A percentile compares a stretch with the other conserved stretches of the same genome.
Evolutionary conservation across 1,284 basidiomycete genomes (phyloP).

Genomic region (Cutaneotrichosporon sp.): DNA sequence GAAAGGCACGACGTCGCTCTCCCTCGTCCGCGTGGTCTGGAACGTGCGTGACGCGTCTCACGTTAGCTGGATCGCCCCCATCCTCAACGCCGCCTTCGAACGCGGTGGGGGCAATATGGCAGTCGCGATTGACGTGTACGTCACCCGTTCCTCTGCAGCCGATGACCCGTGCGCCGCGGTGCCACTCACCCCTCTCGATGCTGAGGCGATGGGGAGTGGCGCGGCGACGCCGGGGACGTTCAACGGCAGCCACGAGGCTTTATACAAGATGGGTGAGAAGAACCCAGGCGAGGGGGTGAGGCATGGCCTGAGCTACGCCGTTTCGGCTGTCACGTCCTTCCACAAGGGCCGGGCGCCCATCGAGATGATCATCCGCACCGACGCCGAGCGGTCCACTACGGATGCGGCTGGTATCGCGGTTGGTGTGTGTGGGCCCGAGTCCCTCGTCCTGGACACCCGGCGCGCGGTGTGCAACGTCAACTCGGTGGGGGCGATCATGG

Average conservation of each 20-base stretch:
- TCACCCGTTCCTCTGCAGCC: constrained; percentile 15
- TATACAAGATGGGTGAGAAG: constrained; percentile 1
- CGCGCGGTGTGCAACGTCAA: constrained; percentile 23
- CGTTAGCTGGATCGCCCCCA: constrained; percentile 15
- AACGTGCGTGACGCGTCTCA: constrained; percentile 16
- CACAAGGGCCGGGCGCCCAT: constrained; percentile 14
- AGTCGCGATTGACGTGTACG: constrained; percentile 19
- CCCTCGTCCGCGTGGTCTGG: constrained; percentile 35
- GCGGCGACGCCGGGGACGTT: constrained; percentile 5
- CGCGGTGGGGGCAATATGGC: constrained; percentile 6
- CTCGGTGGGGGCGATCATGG: constrained; percentile 14
- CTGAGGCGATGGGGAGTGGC: not conserved
- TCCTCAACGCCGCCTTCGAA: constrained; percentile 14
- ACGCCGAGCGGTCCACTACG: constrained; percentile 1
- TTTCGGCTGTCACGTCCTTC: not conserved
- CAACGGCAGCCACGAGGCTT: not conserved
- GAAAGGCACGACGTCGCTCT: constrained; percentile 25
- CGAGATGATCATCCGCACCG: constrained; percentile 13
- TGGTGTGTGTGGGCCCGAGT: constrained; percentile 28
- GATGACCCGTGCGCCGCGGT: constrained; percentile 4
- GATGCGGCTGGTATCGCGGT: constrained; percentile 14
- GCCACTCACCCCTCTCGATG: constrained; percentile 1
- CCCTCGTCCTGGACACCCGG: constrained; percentile 20
- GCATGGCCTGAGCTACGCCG: constrained; percentile 4
- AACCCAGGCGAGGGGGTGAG: not conserved